Percentiles rank a stretch among this genome's conserved stretches.
Conservation (phyloP, 768 basidiomycete species). For the Pleurotus citrinopileatus region DNA sequence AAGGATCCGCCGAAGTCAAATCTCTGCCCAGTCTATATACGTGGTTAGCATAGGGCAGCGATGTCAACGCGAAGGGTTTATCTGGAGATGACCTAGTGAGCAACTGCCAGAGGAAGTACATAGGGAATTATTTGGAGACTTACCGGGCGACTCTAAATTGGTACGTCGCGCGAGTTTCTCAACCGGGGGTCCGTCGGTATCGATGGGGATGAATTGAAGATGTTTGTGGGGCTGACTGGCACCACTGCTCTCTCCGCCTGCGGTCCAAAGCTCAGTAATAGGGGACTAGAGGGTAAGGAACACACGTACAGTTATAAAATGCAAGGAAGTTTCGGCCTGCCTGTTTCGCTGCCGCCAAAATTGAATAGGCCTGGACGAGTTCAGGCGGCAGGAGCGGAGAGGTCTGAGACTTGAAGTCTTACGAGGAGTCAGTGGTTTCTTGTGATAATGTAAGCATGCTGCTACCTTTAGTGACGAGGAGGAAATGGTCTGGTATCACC, state of each 20-base stretch:
- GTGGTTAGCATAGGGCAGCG: slow-evolving; percentile 80
- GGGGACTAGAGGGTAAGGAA: not conserved
- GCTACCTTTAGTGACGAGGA: slow-evolving; percentile 82
- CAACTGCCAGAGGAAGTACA: not conserved
- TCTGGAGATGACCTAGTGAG: slow-evolving; percentile 36
- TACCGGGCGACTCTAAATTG: slow-evolving; percentile 59
- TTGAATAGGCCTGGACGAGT: slow-evolving; percentile 71
- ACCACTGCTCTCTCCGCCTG: slow-evolving; percentile 76
- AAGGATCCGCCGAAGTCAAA: slow-evolving; percentile 32
- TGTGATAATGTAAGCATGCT: not conserved
- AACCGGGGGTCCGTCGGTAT: slow-evolving; percentile 67
- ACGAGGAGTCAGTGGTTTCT: not conserved
- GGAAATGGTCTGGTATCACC: slow-evolving; percentile 79
- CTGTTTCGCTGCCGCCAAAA: slow-evolving; percentile 67
- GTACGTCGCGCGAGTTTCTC: slow-evolving; percentile 63
- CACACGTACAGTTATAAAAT: slow-evolving; percentile 83
- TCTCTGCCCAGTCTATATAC: slow-evolving; percentile 57
- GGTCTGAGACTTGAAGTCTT: slow-evolving; percentile 76
- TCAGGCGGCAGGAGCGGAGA: slow-evolving; percentile 79
- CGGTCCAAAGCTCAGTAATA: not conserved
- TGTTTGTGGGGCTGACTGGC: slow-evolving; percentile 93
- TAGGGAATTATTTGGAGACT: slow-evolving; percentile 10
- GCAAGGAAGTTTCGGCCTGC: slow-evolving; percentile 63
- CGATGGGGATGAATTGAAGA: slow-evolving; percentile 76
- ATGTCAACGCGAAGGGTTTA: slow-evolving; percentile 65